Conservation (phyloP, 768 basidiomycete species). For the Grammothele lineata region DNA sequence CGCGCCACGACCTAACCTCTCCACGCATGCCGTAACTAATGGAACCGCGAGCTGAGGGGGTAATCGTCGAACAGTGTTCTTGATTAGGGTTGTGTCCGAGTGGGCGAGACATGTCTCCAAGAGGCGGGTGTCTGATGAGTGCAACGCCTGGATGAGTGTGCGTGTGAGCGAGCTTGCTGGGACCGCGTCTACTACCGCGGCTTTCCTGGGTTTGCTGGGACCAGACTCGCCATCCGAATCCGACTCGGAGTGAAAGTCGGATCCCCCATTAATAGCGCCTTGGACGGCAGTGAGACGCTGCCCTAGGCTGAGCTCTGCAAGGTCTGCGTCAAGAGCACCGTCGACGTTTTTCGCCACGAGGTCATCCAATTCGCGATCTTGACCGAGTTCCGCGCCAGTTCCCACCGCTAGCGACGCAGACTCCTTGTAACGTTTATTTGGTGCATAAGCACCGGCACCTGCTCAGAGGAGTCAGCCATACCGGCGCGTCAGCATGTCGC, state of each 20-base stretch:
- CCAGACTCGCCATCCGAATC: conserved; percentile 38
- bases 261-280: conserved; percentile 38
- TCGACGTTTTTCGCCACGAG: conserved; percentile 48
- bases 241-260: conserved; percentile 38
- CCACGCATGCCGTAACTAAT: conserved; percentile 83
- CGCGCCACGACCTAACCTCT: conserved; percentile 76
- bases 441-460: too few relatives aligned
- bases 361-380: conserved; percentile 50
- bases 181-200: conserved; percentile 34
- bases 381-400: conserved; percentile 63
- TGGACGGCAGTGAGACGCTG: conserved; percentile 79
- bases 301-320: conserved; percentile 89
- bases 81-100: conserved; percentile 75
- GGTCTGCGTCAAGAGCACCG: conserved; percentile 72
- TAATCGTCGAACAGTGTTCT: conserved; percentile 80
- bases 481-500: neutral
- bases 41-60: conserved; percentile 86
- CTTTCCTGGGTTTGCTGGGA: conserved; percentile 23
- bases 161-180: conserved; percentile 88
- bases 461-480: too few relatives aligned
- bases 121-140: conserved; percentile 86
- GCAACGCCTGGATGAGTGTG: conserved; percentile 92
- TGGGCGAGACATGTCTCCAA: conserved; percentile 85
- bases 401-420: conserved; percentile 54
- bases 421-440: conserved; percentile 69